These are phyloP conservation scores for Phyllosticta ampelicida DNA, from an alignment of 2,329 filamentous ascomycete genomes.

Conservation along the genomic window DNA sequence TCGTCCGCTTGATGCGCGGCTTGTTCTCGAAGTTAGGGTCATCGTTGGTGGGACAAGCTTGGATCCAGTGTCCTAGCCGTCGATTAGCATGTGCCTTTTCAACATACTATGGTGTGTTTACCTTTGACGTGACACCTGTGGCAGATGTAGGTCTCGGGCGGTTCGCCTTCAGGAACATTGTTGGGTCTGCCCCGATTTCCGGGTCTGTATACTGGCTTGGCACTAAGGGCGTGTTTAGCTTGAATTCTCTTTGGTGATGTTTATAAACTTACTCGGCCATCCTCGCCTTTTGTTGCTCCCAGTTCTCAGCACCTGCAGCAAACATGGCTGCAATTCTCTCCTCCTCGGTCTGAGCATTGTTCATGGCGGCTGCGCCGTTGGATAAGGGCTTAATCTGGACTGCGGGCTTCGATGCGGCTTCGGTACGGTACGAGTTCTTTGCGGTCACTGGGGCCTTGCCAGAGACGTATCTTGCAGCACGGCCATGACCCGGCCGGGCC, in stretches of 20 bases:
- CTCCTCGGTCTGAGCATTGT: slow-evolving; percentile 77
- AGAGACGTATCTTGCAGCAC: slow-evolving; percentile 88
- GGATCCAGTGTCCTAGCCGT: slow-evolving; percentile 78
- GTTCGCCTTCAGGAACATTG: slow-evolving; percentile 83
- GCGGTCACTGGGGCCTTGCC: slow-evolving; percentile 89
- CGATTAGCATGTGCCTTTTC: slow-evolving; percentile 18
- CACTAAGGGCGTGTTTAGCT: slow-evolving; percentile 18
- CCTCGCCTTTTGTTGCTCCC: slow-evolving; percentile 86
- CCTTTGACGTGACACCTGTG: slow-evolving; percentile 92
- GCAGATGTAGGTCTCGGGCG: slow-evolving; percentile 88
- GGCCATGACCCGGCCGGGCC: slow-evolving; percentile 71
- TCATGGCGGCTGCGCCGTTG: slow-evolving; percentile 54
- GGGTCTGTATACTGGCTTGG: slow-evolving; percentile 33
- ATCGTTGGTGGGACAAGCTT: slow-evolving; percentile 95
- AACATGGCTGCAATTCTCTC: slow-evolving; percentile 91
- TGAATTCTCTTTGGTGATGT: slow-evolving; percentile 9
- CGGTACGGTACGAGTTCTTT: slow-evolving; percentile 63
- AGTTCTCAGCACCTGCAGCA: slow-evolving; percentile 78
- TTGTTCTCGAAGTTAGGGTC: slow-evolving; percentile 92
- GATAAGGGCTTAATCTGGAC: slow-evolving; percentile 25
- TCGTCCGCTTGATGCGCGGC: slow-evolving; percentile 88
- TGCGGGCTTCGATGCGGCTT: slow-evolving; percentile 46
- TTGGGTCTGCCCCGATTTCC: slow-evolving; percentile 47
- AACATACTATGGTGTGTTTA: slow-evolving; percentile 16
- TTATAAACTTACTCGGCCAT: slow-evolving; percentile 55